phyloP scores from a whole-genome alignment of 2,329 filamentous ascomycete genomes.

The Grosmannia huntii region DNA sequence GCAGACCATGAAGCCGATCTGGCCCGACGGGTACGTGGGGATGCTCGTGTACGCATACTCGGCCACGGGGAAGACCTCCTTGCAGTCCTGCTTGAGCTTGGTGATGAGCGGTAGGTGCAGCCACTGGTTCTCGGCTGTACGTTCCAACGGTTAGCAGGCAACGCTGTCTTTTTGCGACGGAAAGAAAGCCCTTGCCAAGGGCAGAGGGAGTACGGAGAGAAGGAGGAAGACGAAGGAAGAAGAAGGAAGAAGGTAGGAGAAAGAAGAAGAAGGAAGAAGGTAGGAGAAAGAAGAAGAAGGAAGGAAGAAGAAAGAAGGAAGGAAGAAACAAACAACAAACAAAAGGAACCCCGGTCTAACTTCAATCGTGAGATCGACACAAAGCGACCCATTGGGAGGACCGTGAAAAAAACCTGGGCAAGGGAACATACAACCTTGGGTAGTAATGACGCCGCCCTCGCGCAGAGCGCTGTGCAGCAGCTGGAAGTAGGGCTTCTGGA shows the following conservation, averaged over 20 bases:
- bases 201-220: background rate
- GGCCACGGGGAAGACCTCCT: slow-evolving; percentile 90
- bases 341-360: background rate
- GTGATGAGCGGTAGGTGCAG: slow-evolving; percentile 89
- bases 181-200: background rate
- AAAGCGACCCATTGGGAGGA: background rate
- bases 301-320: background rate
- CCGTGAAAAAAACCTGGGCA: slow-evolving; percentile 8
- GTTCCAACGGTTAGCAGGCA: slow-evolving; percentile 1
- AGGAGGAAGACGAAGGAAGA: slow-evolving; percentile 1
- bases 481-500: slow-evolving; percentile 98
- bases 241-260: slow-evolving; percentile 2
- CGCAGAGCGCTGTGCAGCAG: slow-evolving; percentile 79
- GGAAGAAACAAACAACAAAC: background rate
- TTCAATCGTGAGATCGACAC: background rate
- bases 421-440: slow-evolving; percentile 95
- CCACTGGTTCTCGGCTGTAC: slow-evolving; percentile 94
- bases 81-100: slow-evolving; percentile 92
- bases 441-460: slow-evolving; percentile 96
- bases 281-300: background rate
- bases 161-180: background rate
- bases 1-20: slow-evolving; percentile 99
- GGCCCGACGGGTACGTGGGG: slow-evolving; percentile 94
- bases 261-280: background rate
- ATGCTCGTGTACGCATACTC: slow-evolving; percentile 99